A percentile compares a stretch with the other conserved stretches of the same genome.
Evolutionary conservation across 208 protist species (phyloP).

Genomic region (Tetramitus jugosus): DNA sequence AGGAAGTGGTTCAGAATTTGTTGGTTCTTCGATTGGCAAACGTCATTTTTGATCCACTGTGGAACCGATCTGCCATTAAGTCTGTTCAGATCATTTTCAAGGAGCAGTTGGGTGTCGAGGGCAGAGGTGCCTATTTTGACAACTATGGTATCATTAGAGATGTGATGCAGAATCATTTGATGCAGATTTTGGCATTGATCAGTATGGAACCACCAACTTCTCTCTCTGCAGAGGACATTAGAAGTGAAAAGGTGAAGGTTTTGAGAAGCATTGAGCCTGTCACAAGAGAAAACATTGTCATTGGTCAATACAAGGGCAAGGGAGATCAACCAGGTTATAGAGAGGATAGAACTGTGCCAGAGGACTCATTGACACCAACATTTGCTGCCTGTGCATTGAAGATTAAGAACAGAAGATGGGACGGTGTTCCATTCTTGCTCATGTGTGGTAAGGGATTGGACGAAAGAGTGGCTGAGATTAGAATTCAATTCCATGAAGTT

Average conservation of each 20-base stretch:
- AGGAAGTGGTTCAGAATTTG: constrained; percentile 87
- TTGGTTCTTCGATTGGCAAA: constrained; percentile 80
- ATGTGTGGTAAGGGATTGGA: constrained; percentile 64
- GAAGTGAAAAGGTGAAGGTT: constrained; percentile 75
- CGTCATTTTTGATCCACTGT: constrained; percentile 70
- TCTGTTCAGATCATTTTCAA: constrained; percentile 82
- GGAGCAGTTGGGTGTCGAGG: constrained; percentile 78
- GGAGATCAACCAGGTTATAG: constrained; percentile 62
- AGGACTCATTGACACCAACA: constrained; percentile 62
- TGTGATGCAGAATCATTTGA: constrained; percentile 48
- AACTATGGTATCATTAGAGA: constrained; percentile 44
- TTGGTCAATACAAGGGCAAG: constrained; percentile 80
- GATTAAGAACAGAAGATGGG: constrained; percentile 82
- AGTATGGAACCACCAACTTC: constrained; percentile 77
- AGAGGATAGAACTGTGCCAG: constrained; percentile 65
- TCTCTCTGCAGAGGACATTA: constrained; percentile 66
- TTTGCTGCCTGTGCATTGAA: constrained; percentile 63
- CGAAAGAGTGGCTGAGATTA: background rate
- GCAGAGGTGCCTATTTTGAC: constrained; percentile 49
- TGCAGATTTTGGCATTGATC: constrained; percentile 74
- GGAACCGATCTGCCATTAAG: constrained; percentile 72
- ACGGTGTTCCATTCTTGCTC: constrained; percentile 80
- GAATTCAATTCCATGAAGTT: constrained; percentile 18
- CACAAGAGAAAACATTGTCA: constrained; percentile 59
- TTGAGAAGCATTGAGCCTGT: constrained; percentile 58